Evolutionary conservation across 2,329 filamentous ascomycete species (phyloP), one percentile per base, ranked within the genome.

Genomic region (Aspergillus floridensis): DNA sequence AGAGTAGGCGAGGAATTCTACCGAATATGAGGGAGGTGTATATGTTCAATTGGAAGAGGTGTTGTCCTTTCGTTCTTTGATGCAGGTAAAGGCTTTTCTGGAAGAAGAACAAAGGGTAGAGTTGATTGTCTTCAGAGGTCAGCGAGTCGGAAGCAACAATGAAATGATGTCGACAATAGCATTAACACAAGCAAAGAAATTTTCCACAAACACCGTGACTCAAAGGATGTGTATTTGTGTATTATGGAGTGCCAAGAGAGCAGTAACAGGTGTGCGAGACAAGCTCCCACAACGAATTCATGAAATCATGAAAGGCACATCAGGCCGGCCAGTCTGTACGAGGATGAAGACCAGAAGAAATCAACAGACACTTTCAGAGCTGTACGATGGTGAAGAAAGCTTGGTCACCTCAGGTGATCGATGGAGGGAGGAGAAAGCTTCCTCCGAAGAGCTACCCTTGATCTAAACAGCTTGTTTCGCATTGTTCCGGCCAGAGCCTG

Each of bases 391-490:
- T 19, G 14, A 5, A 2, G 21, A 29, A 55, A 48, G 16, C n/a
- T 19, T 46, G 21, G 29, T 24, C 24, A 54, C 52, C 52, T 29
- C 8, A 38, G 51, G 51, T 53, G 51, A 19, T 32, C n/a, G 8
- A 46, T 24, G 19, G 7, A 12, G 11, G 31, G 31, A 44, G 16
- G n/a, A 41, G 51, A n/a, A 52, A 41, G 26, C n/a, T 35, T 46
- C 35, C 26, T 54, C 24, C 41, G 24, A 46, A 55, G 41, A 55
- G 44, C 53, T 47, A 48, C 32, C 53, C 53, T 55, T 31, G 53
- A 22, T 46, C 53, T 55, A 53, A 49, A 57, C 41, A 54, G 22
- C n/a, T 22, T 44, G 53, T 59, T 46, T 38, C 46, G 55, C 57
- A 50, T 26, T 50, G 24, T 35, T 35, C 32, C 53, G 52, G 24